Evolutionary conservation across 345 rosid species (phyloP), one percentile per base, ranked within the genome.

Genomic region (Gynandropsis gynandra): DNA sequence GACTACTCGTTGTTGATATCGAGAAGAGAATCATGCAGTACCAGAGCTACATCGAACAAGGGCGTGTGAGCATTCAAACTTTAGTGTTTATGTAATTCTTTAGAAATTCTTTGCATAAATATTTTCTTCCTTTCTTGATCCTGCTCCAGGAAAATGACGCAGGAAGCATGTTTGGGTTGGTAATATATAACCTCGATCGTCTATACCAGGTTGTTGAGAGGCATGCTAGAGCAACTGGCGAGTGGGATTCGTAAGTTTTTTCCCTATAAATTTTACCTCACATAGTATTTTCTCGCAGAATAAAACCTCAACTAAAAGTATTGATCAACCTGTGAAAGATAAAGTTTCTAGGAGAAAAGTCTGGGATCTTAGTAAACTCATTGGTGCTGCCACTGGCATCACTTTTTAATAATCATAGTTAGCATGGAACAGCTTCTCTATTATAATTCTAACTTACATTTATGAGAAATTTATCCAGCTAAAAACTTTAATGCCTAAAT

Each of bases 11-110:
- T 42, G 81, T 75, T 61, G 96, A 87, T 67, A 77, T 90, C 33
- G 95, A 90, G 76, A 84, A 73, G 78, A 76, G 77, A 52, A 80
- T 90, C 53, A 68, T 79, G 82, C 83, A 79, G 66, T 80, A 77
- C 71, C 98, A 90, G 56, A 69, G 56, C 66, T 87, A 55, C 45
- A 24, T 80, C 41, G 89, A 84, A 47, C 83, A 84, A 80, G 96
- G 92, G 54, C 69, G 67, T 68, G 98, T 90, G 70, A 73, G 85
- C 72, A 16, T 59, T 29, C 42, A 56, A 15, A 27, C n/a, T 57
- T 40, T 42, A 29, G 29, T 32, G 12, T 13, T 12, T 29, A n/a
- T 34, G 12, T 19, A 3, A 42, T n/a, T 6, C 0, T 29, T 7
- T 33, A 21, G 1, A 32, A 18, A 24, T 24, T 24, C 29, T 24